Evolutionary conservation across 2,329 filamentous ascomycete species (phyloP).

Genomic region (Talaromyces sp.): DNA sequence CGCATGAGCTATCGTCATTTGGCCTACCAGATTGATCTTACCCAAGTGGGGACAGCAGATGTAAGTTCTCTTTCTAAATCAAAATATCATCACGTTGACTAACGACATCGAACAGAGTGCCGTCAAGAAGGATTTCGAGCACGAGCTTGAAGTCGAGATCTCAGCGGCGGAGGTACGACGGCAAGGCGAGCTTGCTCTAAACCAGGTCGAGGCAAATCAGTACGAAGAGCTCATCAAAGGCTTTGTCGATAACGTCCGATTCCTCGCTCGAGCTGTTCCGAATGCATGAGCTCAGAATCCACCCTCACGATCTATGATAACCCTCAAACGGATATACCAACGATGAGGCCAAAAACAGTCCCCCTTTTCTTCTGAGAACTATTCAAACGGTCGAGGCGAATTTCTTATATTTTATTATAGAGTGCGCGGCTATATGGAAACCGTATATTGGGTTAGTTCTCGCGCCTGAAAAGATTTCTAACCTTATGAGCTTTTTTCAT

Average conservation of each 20-base stretch:
- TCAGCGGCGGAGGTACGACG: slow-evolving; percentile 46
- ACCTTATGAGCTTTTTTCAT: slow-evolving; percentile 1
- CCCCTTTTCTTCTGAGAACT: not conserved
- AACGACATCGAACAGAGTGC: slow-evolving; percentile 26
- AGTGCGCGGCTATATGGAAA: not conserved
- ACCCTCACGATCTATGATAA: not conserved
- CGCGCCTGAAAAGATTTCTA: not conserved
- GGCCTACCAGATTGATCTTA: slow-evolving; percentile 86
- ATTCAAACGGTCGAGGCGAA: slow-evolving; percentile 3
- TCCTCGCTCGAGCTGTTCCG: slow-evolving; percentile 45
- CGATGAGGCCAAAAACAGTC: not conserved
- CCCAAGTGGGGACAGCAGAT: slow-evolving; percentile 69
- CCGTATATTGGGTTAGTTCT: not conserved
- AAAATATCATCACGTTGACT: not conserved
- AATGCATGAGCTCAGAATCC: slow-evolving; percentile 24
- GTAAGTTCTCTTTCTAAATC: slow-evolving; percentile 31
- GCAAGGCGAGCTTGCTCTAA: slow-evolving; percentile 44
- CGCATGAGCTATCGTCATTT: slow-evolving; percentile 87
- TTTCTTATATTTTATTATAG: slow-evolving; percentile 13
- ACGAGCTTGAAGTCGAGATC: slow-evolving; percentile 52
- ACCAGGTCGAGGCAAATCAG: slow-evolving; percentile 40
- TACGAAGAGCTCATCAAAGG: slow-evolving; percentile 50
- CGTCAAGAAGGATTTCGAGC: slow-evolving; percentile 43
- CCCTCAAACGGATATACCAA: not conserved
- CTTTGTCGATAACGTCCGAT: slow-evolving; percentile 51